Evolutionary conservation across 176 grass and related monocot genomes (phyloP).

Genomic region (Typha latifolia): DNA sequence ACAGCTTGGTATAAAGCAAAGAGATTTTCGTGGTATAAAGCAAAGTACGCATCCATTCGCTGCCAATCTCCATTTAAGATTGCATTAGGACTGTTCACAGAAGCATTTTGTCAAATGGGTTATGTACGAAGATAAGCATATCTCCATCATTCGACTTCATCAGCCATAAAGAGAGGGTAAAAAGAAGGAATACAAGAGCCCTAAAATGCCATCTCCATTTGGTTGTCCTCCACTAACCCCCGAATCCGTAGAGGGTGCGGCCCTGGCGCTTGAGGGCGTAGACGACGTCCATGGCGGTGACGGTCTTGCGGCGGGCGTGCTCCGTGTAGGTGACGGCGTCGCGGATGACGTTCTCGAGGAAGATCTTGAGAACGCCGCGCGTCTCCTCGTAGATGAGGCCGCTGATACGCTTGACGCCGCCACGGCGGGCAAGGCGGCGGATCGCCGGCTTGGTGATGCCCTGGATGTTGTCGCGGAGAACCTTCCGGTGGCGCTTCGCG

Average conservation of each 20-base stretch:
- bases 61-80: too few relatives aligned
- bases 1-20: too few relatives aligned
- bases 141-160: too few relatives aligned
- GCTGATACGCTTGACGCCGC: conserved; percentile 84
- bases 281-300: conserved; percentile 95
- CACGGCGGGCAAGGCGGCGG: conserved; percentile 33
- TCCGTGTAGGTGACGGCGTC: conserved; percentile 94
- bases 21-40: too few relatives aligned
- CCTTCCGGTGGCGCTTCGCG: conserved; percentile 64
- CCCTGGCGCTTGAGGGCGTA: conserved; percentile 93
- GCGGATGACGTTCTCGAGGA: conserved; percentile 95
- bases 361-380: conserved; percentile 95
- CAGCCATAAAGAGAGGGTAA: too few relatives aligned
- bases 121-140: too few relatives aligned
- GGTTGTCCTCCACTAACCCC: conserved; percentile 20
- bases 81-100: too few relatives aligned
- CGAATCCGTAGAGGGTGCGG: conserved; percentile 81
- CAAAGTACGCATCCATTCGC: too few relatives aligned
- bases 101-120: too few relatives aligned
- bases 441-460: conserved; percentile 69
- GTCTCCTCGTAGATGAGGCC: conserved; percentile 94
- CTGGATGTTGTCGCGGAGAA: conserved; percentile 61
- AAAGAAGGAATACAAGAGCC: too few relatives aligned
- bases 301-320: conserved; percentile 87
- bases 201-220: too few relatives aligned